phyloP scores from a whole-genome alignment of 2,329 filamentous ascomycete species.

The Catunica adiposa region DNA sequence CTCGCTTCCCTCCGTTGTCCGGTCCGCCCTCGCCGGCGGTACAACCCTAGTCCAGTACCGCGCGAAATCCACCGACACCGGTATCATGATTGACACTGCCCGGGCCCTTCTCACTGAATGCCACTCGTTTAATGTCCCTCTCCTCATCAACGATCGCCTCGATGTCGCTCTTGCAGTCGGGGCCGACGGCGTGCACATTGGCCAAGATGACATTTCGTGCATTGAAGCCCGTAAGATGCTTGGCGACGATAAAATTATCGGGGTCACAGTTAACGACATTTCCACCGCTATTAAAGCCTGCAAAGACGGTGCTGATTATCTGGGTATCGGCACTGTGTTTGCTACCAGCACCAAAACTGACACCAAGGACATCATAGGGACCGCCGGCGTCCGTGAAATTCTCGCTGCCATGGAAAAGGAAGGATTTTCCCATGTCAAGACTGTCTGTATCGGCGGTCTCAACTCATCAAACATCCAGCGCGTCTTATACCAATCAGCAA shows the following conservation, averaged over 20 bases:
- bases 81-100: conserved; percentile 52
- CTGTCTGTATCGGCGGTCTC: conserved; percentile 82
- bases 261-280: conserved; percentile 63
- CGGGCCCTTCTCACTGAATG: conserved; percentile 57
- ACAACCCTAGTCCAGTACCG: conserved; percentile 79
- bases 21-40: conserved; percentile 59
- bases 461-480: conserved; percentile 59
- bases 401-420: conserved; percentile 39
- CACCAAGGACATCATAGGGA: conserved; percentile 52
- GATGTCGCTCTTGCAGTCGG: conserved; percentile 74
- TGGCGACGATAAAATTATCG: conserved; percentile 65
- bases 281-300: conserved; percentile 60
- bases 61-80: conserved; percentile 70
- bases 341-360: conserved; percentile 77
- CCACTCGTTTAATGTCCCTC: conserved; percentile 48
- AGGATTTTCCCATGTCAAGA: conserved; percentile 31
- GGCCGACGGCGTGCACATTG: conserved; percentile 85
- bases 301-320: conserved; percentile 65
- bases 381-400: conserved; percentile 38
- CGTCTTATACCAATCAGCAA: conserved; percentile 52
- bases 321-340: conserved; percentile 82
- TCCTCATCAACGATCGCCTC: conserved; percentile 85
- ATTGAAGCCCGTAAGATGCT: conserved; percentile 53
- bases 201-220: conserved; percentile 82
- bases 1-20: conserved; percentile 57